Base-by-base conservation (phyloP, 352 stramenopile genomes). In the Thalassiosira livingstoniorum region DNA sequence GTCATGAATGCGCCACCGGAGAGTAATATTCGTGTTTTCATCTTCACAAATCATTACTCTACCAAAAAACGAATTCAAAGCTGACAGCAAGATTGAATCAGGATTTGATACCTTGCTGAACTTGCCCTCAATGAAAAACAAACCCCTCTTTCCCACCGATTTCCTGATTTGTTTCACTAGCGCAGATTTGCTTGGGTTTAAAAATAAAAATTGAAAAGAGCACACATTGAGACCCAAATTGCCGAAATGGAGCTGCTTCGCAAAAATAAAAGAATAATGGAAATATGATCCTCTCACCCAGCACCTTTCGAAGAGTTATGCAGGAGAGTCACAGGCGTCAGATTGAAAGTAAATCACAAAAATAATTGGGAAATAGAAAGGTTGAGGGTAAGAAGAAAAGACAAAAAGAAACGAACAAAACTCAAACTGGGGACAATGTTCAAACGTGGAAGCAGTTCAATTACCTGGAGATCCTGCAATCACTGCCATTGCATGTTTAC, bases 91-190 rank as follows among this genome's bases (percentile, higher is more conserved):
- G 21, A 82, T 55, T 15, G 35, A 64, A 43, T 79, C 71, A 2
- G 58, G 34, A 21, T n/a, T 25, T 25, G 13, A 18, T 10, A 21
- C 31, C 13, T 53, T 47, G 11, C 54, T 2, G 35, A 80, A 80
- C 47, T 80, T 80, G 4, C 35, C 61, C n/a, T 53, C 29, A n/a
- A 80, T 80, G 25, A 80, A 69, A 27, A 47, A 45, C 10, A 61
- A 61, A 55, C 37, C 42, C 11, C 29, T 67, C 15, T 63, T 21
- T 53, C 61, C 45, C 32, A 80, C 60, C 7, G 72, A 32, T 13
- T n/a, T 35, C 7, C 34, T 67, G 32, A 80, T 73, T 65, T 80
- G 72, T 31, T 80, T 69, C 11, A 72, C 25, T 18, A 80, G 34
- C 25, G 43, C 5, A 39, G 72, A 75, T 47, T 80, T 80, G 21